Conservation (phyloP, 2,329 filamentous ascomycete genomes). For the Aspergillus neotritici region DNA sequence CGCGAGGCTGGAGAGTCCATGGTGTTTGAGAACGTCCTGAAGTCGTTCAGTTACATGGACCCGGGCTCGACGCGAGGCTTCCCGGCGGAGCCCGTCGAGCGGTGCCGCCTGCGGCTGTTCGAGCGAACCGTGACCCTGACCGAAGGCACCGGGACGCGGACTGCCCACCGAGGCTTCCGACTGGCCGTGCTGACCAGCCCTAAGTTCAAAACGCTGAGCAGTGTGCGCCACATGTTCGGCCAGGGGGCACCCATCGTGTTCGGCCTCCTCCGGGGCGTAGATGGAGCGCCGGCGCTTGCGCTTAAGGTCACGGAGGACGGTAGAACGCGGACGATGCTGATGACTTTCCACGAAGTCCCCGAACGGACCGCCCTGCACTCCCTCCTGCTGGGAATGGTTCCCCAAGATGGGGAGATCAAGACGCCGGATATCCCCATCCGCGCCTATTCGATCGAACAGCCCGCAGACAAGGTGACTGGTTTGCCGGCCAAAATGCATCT, state of each 20-base stretch:
- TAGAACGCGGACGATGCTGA: conserved; percentile 64
- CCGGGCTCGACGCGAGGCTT: conserved; percentile 66
- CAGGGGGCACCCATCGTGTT: conserved; percentile 67
- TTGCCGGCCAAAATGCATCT: conserved; percentile 28
- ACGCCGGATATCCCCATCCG: conserved; percentile 63
- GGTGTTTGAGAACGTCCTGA: conserved; percentile 63
- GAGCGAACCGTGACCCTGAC: conserved; percentile 63
- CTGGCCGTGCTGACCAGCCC: conserved; percentile 72
- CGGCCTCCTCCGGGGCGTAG: conserved; percentile 67
- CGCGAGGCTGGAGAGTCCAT: conserved; percentile 64
- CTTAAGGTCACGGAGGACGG: conserved; percentile 64
- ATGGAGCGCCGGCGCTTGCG: conserved; percentile 62
- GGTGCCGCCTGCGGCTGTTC: conserved; percentile 70
- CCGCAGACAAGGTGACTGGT: conserved; percentile 28
- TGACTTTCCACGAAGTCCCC: conserved; percentile 69
- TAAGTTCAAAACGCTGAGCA: conserved; percentile 69
- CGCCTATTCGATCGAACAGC: conserved; percentile 57
- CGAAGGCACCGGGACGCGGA: conserved; percentile 66
- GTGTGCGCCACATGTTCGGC: conserved; percentile 64
- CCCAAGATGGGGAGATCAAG: conserved; percentile 63
- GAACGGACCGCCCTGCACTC: conserved; percentile 68
- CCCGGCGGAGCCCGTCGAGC: conserved; percentile 64
- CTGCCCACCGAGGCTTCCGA: conserved; percentile 72
- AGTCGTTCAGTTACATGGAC: conserved; percentile 76
- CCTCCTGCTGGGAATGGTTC: conserved; percentile 65